Base-by-base conservation (phyloP, 768 basidiomycete genomes). In the Psilocybe cubensis region DNA sequence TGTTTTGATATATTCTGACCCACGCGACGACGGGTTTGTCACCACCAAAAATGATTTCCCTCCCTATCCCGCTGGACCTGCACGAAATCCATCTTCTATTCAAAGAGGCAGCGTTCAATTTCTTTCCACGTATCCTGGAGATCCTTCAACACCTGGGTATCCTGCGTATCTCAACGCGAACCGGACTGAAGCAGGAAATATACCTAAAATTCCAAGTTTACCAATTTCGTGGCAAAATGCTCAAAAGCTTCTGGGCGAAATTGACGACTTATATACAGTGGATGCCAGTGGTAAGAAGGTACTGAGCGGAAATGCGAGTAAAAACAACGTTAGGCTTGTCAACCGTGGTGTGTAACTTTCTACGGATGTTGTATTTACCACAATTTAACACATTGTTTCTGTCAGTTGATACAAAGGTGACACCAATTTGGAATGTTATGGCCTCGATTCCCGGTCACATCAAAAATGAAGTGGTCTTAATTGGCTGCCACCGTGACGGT, bases 401-500 rank as follows among this genome's bases (percentile, higher is more conserved):
- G 31, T 49, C 50, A 87, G 91, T 96, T 38, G 82, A 93, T 55
- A 86, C 82, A 25, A 85, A 87, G 66, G 83, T 94, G 14, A 94
- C 82, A 4, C 92, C 92, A 11, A 92, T 95, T 52, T 95, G 91
- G 92, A 96, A 96, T 74, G 78, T 83, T 12, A 90, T 91, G 83
- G 88, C 82, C 10, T 59, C 68, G 25, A 89, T 96, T 56, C 94
- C 92, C 6, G 94, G 93, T 2, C 84, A 88, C 56, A 83, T 95
- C 65, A 81, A 81, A 56, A 87, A 94, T 65, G 96, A 97, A 70
- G 85, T 95, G 3, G 86, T 98, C 21, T 69, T 97, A 6, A 72
- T 98, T 49, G 96, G 95, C 3, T 89, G 90, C 62, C 95, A 97
- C 68, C 84, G 95, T 40, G 94, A 96, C 74, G 93, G 92, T 86